A percentile compares a stretch with the other conserved stretches of the same genome.
phyloP scores from a whole-genome alignment of 139 green algal species.

The Yamagishiella unicocca region DNA sequence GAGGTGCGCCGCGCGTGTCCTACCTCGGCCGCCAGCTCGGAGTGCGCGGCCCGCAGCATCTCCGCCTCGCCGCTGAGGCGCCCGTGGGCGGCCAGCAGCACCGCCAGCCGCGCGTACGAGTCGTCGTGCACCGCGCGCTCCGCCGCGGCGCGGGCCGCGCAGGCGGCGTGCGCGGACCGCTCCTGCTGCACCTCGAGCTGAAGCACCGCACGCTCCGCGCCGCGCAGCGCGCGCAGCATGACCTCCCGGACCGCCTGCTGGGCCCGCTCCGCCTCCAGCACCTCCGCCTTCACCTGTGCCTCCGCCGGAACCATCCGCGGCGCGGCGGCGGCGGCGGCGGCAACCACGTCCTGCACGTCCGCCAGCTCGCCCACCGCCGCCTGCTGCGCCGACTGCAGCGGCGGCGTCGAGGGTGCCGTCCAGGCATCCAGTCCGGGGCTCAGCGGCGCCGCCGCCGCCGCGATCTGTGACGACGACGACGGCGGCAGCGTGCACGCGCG shows the following conservation, averaged over 20 bases:
- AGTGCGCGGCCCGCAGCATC: not conserved
- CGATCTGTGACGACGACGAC: not conserved
- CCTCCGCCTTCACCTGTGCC: not conserved
- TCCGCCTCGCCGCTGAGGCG: slow-evolving; percentile 31
- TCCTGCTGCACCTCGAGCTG: not conserved
- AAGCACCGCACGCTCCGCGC: not conserved
- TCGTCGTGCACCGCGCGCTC: not conserved
- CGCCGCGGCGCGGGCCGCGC: not conserved
- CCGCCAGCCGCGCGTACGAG: not conserved
- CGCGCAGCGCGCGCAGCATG: not conserved
- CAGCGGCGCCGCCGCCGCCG: too few relatives aligned
- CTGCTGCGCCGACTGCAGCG: too few relatives aligned
- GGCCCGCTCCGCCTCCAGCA: not conserved
- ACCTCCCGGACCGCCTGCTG: not conserved
- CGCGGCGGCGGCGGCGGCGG: too few relatives aligned
- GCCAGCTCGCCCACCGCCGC: too few relatives aligned
- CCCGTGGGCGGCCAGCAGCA: not conserved
- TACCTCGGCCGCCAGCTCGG: slow-evolving; percentile 21
- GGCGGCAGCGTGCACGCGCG: not conserved
- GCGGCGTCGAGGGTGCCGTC: too few relatives aligned
- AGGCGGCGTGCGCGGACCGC: not conserved
- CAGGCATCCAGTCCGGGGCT: too few relatives aligned
- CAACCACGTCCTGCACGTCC: too few relatives aligned
- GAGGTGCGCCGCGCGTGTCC: not conserved
- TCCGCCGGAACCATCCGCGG: too few relatives aligned